phyloP scores from a whole-genome alignment of 768 basidiomycete genomes.

The Filobasidium floriforme region DNA sequence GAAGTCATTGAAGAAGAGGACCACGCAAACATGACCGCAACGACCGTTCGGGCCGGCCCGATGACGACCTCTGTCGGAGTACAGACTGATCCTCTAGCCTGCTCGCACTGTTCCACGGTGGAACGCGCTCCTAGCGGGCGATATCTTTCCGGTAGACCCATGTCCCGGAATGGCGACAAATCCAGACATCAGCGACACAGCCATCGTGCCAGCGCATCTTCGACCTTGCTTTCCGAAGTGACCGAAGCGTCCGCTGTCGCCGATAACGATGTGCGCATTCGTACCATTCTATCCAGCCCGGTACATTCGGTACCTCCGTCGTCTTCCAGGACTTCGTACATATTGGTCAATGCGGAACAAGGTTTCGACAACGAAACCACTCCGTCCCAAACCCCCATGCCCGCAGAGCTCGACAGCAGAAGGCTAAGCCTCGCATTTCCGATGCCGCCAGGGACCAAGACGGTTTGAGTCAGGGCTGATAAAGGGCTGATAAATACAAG shows the following conservation, averaged over 20 bases:
- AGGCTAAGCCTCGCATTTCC: not conserved
- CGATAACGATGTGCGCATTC: constrained; percentile 4
- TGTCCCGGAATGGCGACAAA: not conserved
- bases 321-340: not conserved
- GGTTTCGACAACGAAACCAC: not conserved
- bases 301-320: not conserved
- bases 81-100: not conserved
- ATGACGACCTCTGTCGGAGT: not conserved
- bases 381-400: not conserved
- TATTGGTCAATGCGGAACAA: not conserved
- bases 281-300: not conserved
- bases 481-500: too few species aligned
- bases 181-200: not conserved
- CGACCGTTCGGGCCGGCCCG: not conserved
- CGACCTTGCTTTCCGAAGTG: not conserved
- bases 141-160: too few species aligned
- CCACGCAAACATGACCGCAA: not conserved
- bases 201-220: not conserved
- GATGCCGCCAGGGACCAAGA: not conserved
- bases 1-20: constrained; percentile 6
- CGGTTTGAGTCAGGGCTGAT: too few species aligned
- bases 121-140: too few species aligned
- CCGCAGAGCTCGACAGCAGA: not conserved
- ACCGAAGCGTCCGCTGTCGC: not conserved
- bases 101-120: not conserved